Evolutionary conservation across 371 early-diverging fungal genomes (phyloP).

Genomic region (Umbelopsis sp.): DNA sequence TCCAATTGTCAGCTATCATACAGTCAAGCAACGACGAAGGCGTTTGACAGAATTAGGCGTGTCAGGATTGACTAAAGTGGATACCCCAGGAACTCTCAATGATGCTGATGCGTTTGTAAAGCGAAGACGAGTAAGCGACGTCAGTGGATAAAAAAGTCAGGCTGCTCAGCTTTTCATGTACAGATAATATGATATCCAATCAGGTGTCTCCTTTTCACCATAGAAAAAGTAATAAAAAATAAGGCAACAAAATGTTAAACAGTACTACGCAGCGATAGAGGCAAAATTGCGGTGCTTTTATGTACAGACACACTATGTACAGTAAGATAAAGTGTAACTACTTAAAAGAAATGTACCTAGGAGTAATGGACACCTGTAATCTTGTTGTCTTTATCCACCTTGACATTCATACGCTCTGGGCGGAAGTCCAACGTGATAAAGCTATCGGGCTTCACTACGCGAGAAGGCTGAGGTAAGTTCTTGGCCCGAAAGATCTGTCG

Average conservation of each 20-base stretch:
- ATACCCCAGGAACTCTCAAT: background rate
- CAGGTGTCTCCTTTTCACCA: background rate
- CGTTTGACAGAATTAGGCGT: conserved; percentile 21
- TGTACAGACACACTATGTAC: background rate
- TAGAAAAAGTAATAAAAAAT: background rate
- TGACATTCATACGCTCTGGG: conserved; percentile 43
- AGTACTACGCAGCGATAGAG: too few relatives aligned
- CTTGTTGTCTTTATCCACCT: conserved; percentile 33
- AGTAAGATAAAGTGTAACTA: background rate
- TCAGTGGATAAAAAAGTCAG: background rate
- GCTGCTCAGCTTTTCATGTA: background rate
- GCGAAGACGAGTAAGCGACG: conserved; percentile 8
- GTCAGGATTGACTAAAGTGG: conserved; percentile 10
- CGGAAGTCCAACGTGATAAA: conserved; percentile 43
- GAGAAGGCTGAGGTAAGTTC: conserved; percentile 37
- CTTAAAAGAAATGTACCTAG: conserved; percentile 29
- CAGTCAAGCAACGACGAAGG: conserved; percentile 47
- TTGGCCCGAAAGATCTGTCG: conserved; percentile 32
- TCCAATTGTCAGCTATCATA: conserved; percentile 63
- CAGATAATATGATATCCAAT: conserved; percentile 16
- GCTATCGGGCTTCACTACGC: conserved; percentile 34
- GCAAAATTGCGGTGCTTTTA: background rate
- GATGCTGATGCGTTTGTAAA: conserved; percentile 3
- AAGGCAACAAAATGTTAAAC: too few relatives aligned
- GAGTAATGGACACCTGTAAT: conserved; percentile 30